A percentile compares a stretch with the other conserved stretches of the same genome.
phyloP scores from a whole-genome alignment of 2,329 filamentous ascomycete genomes.

The Dendryphion nanum region DNA sequence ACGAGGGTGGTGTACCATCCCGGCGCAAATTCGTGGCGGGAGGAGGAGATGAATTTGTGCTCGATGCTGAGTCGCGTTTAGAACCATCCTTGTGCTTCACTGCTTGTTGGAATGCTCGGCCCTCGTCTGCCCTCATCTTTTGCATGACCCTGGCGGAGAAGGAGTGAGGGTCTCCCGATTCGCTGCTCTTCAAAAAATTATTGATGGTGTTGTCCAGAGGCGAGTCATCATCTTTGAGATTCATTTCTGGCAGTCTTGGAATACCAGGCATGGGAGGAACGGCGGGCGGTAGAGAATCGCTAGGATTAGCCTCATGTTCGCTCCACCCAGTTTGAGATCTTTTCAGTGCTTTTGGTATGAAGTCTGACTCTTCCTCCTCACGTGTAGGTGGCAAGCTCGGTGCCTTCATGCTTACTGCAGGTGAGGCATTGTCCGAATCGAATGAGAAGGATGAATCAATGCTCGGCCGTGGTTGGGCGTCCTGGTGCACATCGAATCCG shows the following conservation, averaged over 20 bases:
- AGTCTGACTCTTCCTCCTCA: conserved; percentile 45
- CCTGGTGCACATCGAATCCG: conserved; percentile 25
- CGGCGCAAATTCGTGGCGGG: conserved; percentile 1
- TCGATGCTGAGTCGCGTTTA: conserved; percentile 31
- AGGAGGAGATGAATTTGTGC: conserved; percentile 24
- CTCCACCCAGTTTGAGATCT: conserved; percentile 58
- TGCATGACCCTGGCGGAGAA: conserved; percentile 49
- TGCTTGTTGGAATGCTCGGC: conserved; percentile 48
- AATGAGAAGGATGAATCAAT: conserved; percentile 32
- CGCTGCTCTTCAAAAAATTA: conserved; percentile 31
- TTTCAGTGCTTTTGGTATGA: conserved; percentile 55
- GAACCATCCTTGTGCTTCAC: conserved; percentile 22
- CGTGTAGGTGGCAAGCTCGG: conserved; percentile 26
- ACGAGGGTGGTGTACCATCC: conserved; percentile 23
- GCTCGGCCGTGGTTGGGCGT: conserved; percentile 20
- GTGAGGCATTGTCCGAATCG: conserved; percentile 29
- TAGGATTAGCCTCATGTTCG: conserved; percentile 16
- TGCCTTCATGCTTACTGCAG: conserved; percentile 19
- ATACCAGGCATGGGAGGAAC: conserved; percentile 21
- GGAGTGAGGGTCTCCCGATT: conserved; percentile 39
- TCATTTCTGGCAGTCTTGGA: conserved; percentile 28
- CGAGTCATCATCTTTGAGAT: conserved; percentile 21
- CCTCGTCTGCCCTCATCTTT: conserved; percentile 55
- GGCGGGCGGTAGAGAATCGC: conserved; percentile 50
- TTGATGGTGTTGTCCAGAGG: conserved; percentile 23